Evolutionary conservation across 805 yeast genomes (phyloP).

Genomic region (Monosporozyma yasuniensis): DNA sequence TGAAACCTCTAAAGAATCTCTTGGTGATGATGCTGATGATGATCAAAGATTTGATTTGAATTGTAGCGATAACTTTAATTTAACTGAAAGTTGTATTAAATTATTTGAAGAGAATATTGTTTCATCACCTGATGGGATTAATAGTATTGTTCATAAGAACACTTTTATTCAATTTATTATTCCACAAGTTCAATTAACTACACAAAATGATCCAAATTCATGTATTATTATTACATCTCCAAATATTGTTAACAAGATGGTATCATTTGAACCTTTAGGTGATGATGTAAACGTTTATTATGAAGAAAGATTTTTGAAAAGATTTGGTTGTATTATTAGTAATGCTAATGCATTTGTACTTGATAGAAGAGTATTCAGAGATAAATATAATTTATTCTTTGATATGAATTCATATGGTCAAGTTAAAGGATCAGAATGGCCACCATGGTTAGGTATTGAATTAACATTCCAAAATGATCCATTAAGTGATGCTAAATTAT

Average conservation of each 20-base stretch:
- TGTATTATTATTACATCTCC: slow-evolving; percentile 70
- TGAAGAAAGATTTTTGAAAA: slow-evolving; percentile 45
- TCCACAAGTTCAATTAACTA: slow-evolving; percentile 73
- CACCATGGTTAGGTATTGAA: slow-evolving; percentile 81
- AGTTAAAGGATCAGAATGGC: slow-evolving; percentile 42
- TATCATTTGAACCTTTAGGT: slow-evolving; percentile 49
- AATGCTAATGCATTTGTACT: slow-evolving; percentile 69
- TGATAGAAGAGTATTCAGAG: slow-evolving; percentile 39
- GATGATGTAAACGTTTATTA: slow-evolving; percentile 33
- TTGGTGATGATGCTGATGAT: neutral
- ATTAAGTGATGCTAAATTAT: slow-evolving; percentile 42
- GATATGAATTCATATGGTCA: slow-evolving; percentile 55
- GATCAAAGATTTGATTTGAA: neutral
- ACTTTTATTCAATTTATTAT: slow-evolving; percentile 60
- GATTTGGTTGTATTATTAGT: slow-evolving; percentile 59
- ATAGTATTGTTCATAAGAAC: slow-evolving; percentile 39
- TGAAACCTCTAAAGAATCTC: neutral
- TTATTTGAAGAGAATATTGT: slow-evolving; percentile 47
- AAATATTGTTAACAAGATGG: slow-evolving; percentile 53
- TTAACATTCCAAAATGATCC: slow-evolving; percentile 48
- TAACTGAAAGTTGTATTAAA: slow-evolving; percentile 9
- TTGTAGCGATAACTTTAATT: neutral
- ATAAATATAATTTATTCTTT: slow-evolving; percentile 36
- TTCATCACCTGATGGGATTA: slow-evolving; percentile 28
- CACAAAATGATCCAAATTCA: slow-evolving; percentile 43